Evolutionary conservation across 2,329 filamentous ascomycete species (phyloP).

Genomic region (Trichoderma breve): DNA sequence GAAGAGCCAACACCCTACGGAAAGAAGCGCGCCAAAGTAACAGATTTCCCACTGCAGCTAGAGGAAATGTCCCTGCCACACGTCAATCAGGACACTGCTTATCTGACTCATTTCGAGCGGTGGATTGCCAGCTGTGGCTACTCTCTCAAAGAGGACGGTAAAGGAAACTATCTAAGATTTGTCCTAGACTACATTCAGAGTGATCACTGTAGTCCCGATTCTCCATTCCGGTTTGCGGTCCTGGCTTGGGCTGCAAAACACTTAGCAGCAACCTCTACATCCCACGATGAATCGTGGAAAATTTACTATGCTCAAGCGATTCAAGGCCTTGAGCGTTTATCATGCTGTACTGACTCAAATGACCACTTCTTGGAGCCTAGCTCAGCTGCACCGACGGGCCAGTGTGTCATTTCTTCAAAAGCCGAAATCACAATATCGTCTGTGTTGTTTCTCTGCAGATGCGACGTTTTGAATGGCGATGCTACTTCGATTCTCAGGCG

Average conservation of each 20-base stretch:
- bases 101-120: constrained; percentile 4
- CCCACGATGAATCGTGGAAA: not conserved
- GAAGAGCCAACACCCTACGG: not conserved
- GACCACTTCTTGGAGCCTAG: not conserved
- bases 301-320: not conserved
- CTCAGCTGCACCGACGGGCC: not conserved
- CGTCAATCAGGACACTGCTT: not conserved
- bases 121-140: constrained; percentile 1
- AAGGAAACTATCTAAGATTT: constrained; percentile 8
- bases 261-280: not conserved
- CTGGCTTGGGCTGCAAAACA: not conserved
- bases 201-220: not conserved
- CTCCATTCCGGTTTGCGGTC: not conserved
- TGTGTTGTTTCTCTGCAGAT: not conserved
- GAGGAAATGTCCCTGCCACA: not conserved
- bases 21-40: not conserved
- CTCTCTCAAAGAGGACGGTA: constrained; percentile 11
- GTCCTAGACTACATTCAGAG: not conserved
- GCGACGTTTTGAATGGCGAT: not conserved
- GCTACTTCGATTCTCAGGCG: not conserved
- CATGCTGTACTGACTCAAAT: not conserved
- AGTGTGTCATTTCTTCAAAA: not conserved
- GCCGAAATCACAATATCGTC: not conserved
- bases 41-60: not conserved
- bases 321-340: not conserved